Percentiles rank a stretch among this genome's conserved stretches.
phyloP scores from a whole-genome alignment of 169 alveolate species.

The Nephromyces sp. region DNA sequence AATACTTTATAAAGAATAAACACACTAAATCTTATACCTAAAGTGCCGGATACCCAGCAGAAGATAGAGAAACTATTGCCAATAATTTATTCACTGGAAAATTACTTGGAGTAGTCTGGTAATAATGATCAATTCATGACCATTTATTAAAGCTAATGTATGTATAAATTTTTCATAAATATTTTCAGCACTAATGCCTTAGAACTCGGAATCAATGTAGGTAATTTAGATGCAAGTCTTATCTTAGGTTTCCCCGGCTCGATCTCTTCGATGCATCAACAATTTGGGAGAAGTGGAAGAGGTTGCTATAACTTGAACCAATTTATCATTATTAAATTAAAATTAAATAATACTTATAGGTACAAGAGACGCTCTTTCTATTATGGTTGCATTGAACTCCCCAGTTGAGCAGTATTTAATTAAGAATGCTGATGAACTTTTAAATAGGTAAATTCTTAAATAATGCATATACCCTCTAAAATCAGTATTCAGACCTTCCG shows the following conservation, averaged over 20 bases:
- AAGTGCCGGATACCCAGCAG: slow-evolving; percentile 8
- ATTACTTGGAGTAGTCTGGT: slow-evolving; percentile 4
- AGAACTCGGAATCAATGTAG: slow-evolving; percentile 46
- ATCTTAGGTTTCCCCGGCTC: slow-evolving; percentile 49
- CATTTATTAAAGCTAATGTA: background rate
- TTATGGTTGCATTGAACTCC: slow-evolving; percentile 4
- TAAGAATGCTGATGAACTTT: background rate
- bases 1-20: no score
- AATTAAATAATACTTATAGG: background rate
- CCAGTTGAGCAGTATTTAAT: slow-evolving; percentile 2
- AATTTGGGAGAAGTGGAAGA: slow-evolving; percentile 44
- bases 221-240: slow-evolving; percentile 29
- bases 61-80: slow-evolving; percentile 3
- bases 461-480: background rate
- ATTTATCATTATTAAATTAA: background rate
- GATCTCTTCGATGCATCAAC: slow-evolving; percentile 32
- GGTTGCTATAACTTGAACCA: background rate
- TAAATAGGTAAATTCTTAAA: background rate
- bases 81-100: slow-evolving; percentile 3
- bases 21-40: no score
- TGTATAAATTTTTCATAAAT: background rate
- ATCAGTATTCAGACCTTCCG: slow-evolving; percentile 8
- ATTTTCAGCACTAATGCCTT: slow-evolving; percentile 43
- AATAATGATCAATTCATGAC: no score
- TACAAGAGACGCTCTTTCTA: background rate